Evolutionary conservation across 306 rosid species (phyloP).

Genomic region (Elaeagnus macrophylla): DNA sequence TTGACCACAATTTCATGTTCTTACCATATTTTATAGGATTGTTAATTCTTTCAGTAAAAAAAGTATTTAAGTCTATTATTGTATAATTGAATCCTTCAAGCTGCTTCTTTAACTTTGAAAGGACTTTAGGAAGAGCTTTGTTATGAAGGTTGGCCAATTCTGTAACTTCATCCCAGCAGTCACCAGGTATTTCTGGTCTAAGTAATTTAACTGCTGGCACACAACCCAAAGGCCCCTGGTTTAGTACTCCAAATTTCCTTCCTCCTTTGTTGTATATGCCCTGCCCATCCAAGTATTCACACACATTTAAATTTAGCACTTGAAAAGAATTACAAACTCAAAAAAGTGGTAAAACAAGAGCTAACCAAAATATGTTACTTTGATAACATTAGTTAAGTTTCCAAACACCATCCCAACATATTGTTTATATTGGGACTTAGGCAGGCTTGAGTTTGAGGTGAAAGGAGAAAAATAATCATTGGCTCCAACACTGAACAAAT

Average conservation of each 20-base stretch:
- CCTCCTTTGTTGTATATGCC: conserved; percentile 24
- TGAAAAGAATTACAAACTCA: neutral
- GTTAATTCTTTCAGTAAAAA: conserved; percentile 5
- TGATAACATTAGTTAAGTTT: conserved; percentile 22
- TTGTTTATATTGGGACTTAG: neutral
- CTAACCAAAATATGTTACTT: conserved; percentile 10
- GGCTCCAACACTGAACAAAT: conserved; percentile 23
- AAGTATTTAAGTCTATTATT: conserved; percentile 10
- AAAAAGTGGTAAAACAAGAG: neutral
- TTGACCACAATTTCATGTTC: neutral
- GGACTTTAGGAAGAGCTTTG: conserved; percentile 5
- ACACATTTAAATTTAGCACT: neutral
- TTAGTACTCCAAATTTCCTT: conserved; percentile 24
- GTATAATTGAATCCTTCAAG: conserved; percentile 18
- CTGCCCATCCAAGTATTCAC: neutral
- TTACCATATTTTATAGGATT: conserved; percentile 44
- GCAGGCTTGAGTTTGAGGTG: neutral
- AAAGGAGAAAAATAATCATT: conserved; percentile 20
- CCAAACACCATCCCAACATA: conserved; percentile 26
- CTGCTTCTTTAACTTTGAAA: neutral
- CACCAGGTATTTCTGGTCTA: neutral
- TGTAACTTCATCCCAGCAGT: conserved; percentile 8
- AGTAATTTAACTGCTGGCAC: neutral
- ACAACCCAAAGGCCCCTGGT: conserved; percentile 8
- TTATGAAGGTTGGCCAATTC: conserved; percentile 1